A percentile compares a stretch with the other conserved stretches of the same genome.
These are phyloP conservation scores for Aspergillus heteromorphus DNA, from an alignment of 495 filamentous ascomycete genomes.

Conservation along the genomic window DNA sequence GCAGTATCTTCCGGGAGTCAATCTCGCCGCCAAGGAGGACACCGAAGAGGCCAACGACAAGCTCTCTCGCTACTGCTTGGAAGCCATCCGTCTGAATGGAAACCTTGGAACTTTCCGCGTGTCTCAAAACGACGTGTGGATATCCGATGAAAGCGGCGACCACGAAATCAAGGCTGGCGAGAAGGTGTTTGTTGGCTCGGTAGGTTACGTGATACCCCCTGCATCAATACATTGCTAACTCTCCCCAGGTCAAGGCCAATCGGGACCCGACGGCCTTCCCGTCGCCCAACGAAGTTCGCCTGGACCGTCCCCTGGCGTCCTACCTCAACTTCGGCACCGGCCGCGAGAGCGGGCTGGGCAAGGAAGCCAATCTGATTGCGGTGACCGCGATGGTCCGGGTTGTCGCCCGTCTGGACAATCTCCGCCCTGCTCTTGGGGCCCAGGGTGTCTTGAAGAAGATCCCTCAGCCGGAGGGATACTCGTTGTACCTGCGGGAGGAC, in stretches of 20 bases:
- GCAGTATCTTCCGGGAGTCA: constrained; percentile 51
- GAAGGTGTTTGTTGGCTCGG: constrained; percentile 49
- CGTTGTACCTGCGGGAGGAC: constrained; percentile 70
- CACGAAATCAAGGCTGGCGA: constrained; percentile 45
- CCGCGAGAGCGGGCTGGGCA: constrained; percentile 57
- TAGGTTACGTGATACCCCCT: constrained; percentile 18
- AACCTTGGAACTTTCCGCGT: constrained; percentile 54
- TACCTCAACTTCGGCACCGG: constrained; percentile 66
- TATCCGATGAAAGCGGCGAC: constrained; percentile 47
- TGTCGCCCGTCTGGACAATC: constrained; percentile 49
- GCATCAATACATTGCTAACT: constrained; percentile 7
- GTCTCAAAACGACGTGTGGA: constrained; percentile 31
- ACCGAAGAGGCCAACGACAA: constrained; percentile 43
- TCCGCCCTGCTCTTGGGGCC: constrained; percentile 63
- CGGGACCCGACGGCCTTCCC: constrained; percentile 62
- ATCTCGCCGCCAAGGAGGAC: constrained; percentile 45
- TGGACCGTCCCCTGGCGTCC: constrained; percentile 59
- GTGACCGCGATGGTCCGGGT: constrained; percentile 61
- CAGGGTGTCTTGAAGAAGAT: constrained; percentile 74
- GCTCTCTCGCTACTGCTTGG: constrained; percentile 46
- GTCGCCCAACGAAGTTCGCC: constrained; percentile 58
- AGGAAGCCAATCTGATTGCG: constrained; percentile 55
- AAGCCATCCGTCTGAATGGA: constrained; percentile 55
- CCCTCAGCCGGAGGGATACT: constrained; percentile 51
- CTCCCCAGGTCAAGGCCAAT: constrained; percentile 39